These are phyloP conservation scores for Boletus edulis DNA, from an alignment of 768 basidiomycete species.

Conservation along the genomic window DNA sequence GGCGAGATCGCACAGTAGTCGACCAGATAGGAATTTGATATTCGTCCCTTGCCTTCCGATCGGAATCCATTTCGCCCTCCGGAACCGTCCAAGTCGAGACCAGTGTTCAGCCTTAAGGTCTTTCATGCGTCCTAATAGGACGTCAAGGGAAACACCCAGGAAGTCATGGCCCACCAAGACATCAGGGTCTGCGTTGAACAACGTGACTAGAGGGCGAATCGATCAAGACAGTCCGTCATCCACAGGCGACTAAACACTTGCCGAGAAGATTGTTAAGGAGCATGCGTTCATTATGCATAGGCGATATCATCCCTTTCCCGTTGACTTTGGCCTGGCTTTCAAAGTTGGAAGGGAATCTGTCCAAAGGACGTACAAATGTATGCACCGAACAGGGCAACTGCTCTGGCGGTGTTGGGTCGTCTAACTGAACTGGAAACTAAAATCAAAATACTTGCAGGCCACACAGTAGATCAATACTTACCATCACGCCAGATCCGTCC, in stretches of 20 bases:
- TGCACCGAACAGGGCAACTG: conserved; percentile 77
- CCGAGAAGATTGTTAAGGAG: conserved; percentile 81
- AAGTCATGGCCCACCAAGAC: conserved; percentile 95
- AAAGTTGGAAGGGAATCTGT: conserved; percentile 82
- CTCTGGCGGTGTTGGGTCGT: conserved; percentile 91
- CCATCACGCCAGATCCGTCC: conserved; percentile 80
- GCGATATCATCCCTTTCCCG: conserved; percentile 64
- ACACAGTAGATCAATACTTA: conserved; percentile 26
- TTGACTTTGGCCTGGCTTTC: conserved; percentile 65
- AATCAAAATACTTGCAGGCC: not conserved
- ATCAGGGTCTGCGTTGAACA: conserved; percentile 90
- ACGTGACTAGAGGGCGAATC: conserved; percentile 45
- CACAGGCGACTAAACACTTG: conserved; percentile 29
- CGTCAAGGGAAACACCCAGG: conserved; percentile 83
- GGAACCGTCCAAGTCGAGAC: conserved; percentile 90
- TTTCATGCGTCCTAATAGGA: conserved; percentile 86
- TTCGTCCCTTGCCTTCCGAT: conserved; percentile 85
- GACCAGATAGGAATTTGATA: conserved; percentile 76
- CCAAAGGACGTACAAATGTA: conserved; percentile 88
- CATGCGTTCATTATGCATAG: conserved; percentile 80
- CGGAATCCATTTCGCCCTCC: conserved; percentile 77
- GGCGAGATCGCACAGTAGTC: conserved; percentile 88
- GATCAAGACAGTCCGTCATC: not conserved
- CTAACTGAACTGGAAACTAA: conserved; percentile 65
- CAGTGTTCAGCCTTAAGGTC: conserved; percentile 91